Evolutionary conservation across 305 asterid species (phyloP).

Genomic region (Fraxinus ornus): DNA sequence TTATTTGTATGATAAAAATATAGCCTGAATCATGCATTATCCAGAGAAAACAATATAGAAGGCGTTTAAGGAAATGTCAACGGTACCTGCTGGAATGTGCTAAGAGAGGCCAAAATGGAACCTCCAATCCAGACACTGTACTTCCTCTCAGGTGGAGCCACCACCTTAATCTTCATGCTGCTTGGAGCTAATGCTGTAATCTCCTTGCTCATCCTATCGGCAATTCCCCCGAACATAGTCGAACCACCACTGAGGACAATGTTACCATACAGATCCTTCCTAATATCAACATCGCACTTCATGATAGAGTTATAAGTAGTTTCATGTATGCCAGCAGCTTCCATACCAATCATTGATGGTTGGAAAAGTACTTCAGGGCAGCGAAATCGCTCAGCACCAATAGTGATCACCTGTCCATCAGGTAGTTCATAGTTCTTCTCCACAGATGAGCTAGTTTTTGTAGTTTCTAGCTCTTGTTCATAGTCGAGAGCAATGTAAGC

Average conservation of each 20-base stretch:
- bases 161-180: constrained; percentile 63
- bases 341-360: constrained; percentile 83
- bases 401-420: constrained; percentile 82
- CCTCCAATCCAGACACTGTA: constrained; percentile 60
- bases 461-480: constrained; percentile 76
- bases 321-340: constrained; percentile 78
- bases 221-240: constrained; percentile 53
- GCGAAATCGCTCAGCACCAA: constrained; percentile 70
- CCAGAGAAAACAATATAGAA: neutral
- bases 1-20: neutral
- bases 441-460: constrained; percentile 69
- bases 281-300: constrained; percentile 69
- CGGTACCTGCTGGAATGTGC: constrained; percentile 61
- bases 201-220: constrained; percentile 61
- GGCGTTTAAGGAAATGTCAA: neutral
- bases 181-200: constrained; percentile 57
- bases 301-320: constrained; percentile 69
- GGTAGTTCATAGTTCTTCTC: constrained; percentile 84
- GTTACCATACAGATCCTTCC: constrained; percentile 73
- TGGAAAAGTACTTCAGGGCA: constrained; percentile 90
- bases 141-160: constrained; percentile 52
- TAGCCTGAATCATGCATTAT: neutral
- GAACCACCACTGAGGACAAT: constrained; percentile 73
- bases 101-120: constrained; percentile 52
- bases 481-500: constrained; percentile 82